These are phyloP conservation scores for Fusarium cicatricum DNA, from an alignment of 2,329 filamentous ascomycete genomes.

Conservation along the genomic window DNA sequence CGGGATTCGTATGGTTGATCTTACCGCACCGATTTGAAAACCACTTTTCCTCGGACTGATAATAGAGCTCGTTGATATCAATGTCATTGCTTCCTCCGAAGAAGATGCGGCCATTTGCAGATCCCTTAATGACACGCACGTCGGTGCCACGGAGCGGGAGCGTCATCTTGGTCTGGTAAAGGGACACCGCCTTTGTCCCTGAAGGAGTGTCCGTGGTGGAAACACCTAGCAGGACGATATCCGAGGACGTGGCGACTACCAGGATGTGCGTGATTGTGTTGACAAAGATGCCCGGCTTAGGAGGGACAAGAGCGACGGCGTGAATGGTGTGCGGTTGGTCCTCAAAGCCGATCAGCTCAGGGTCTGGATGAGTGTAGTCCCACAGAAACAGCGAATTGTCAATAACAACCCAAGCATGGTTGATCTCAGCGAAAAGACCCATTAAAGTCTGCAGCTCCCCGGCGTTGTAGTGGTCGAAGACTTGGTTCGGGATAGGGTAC, in stretches of 20 bases:
- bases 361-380: slow-evolving; percentile 95
- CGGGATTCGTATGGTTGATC: slow-evolving; percentile 83
- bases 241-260: slow-evolving; percentile 84
- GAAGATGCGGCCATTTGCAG: slow-evolving; percentile 89
- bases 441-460: slow-evolving; percentile 90
- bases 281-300: slow-evolving; percentile 88
- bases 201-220: slow-evolving; percentile 70
- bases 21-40: slow-evolving; percentile 89
- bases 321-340: slow-evolving; percentile 89
- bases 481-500: slow-evolving; percentile 89
- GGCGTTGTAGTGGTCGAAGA: slow-evolving; percentile 91
- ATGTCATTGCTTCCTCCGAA: slow-evolving; percentile 83
- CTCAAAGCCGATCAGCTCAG: slow-evolving; percentile 90
- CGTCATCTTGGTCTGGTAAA: slow-evolving; percentile 91
- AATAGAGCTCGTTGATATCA: slow-evolving; percentile 92
- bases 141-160: slow-evolving; percentile 79
- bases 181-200: slow-evolving; percentile 75
- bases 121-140: slow-evolving; percentile 81
- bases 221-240: slow-evolving; percentile 90
- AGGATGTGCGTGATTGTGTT: slow-evolving; percentile 85
- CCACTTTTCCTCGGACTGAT: slow-evolving; percentile 98
- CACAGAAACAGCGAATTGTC: slow-evolving; percentile 97
- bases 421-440: slow-evolving; percentile 93
- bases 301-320: slow-evolving; percentile 86
- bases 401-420: slow-evolving; percentile 94